These are phyloP conservation scores for Melastoma candidum DNA, from an alignment of 441 rosid genomes.

Conservation along the genomic window DNA sequence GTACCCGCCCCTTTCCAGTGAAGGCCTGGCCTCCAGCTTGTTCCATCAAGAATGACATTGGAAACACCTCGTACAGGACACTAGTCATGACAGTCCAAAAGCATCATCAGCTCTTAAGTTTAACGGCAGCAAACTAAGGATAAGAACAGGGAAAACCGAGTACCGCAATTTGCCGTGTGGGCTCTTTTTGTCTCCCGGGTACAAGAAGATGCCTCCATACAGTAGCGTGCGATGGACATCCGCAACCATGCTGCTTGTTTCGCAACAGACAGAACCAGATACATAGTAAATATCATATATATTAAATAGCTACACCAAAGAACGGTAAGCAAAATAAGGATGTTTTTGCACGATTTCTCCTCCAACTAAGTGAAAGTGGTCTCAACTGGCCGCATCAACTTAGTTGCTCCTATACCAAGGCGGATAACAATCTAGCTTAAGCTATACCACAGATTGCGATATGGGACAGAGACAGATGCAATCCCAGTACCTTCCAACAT, in stretches of 20 bases:
- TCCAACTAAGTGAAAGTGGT: too few species aligned
- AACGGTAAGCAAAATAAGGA: background rate
- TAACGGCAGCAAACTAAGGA: too few species aligned
- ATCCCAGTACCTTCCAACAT: constrained; percentile 71
- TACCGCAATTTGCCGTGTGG: constrained; percentile 93
- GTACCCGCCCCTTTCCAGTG: constrained; percentile 68
- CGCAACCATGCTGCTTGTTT: constrained; percentile 76
- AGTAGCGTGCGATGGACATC: constrained; percentile 96
- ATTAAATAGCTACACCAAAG: background rate
- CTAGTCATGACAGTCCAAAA: constrained; percentile 16
- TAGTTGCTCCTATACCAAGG: too few species aligned
- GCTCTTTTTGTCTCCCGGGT: constrained; percentile 95
- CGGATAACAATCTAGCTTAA: too few species aligned
- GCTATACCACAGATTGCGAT: too few species aligned
- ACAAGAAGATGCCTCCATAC: constrained; percentile 89
- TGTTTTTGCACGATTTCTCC: too few species aligned
- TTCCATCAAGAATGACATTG: constrained; percentile 95
- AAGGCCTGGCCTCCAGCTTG: constrained; percentile 97
- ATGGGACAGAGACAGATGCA: background rate
- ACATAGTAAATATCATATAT: background rate
- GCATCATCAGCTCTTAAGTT: too few species aligned
- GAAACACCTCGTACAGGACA: constrained; percentile 94
- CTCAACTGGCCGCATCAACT: too few species aligned
- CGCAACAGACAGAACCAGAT: too few species aligned
- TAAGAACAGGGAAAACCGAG: constrained; percentile 9